These are phyloP conservation scores for Cnidoscolus chayamansa DNA, from an alignment of 441 rosid genomes.

Conservation along the genomic window DNA sequence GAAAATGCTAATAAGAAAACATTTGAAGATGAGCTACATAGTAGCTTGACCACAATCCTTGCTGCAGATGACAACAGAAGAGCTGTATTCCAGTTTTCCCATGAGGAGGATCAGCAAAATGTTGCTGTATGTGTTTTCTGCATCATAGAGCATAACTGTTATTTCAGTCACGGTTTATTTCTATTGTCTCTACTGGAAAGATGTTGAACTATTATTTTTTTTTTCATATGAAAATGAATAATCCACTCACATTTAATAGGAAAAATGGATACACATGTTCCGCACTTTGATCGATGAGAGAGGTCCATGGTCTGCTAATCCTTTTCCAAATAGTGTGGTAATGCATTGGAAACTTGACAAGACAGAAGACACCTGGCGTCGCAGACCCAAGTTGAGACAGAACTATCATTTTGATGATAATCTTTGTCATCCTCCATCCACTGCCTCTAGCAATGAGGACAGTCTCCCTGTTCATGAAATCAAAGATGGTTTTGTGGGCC, in stretches of 20 bases:
- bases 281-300: conserved; percentile 95
- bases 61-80: conserved; percentile 86
- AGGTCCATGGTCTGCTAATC: conserved; percentile 99
- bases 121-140: conserved; percentile 52
- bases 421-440: conserved; percentile 69
- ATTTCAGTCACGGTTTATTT: conserved; percentile 13
- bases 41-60: conserved; percentile 54
- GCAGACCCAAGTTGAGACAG: conserved; percentile 88
- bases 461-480: conserved; percentile 43
- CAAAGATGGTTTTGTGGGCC: conserved; percentile 71
- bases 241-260: conserved; percentile 43
- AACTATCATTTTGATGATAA: conserved; percentile 92
- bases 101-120: conserved; percentile 89
- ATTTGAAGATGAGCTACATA: conserved; percentile 84
- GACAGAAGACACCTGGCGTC: conserved; percentile 97
- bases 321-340: conserved; percentile 75
- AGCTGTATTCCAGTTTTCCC: conserved; percentile 60
- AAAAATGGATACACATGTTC: conserved; percentile 96
- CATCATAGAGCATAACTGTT: neutral
- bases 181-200: conserved; percentile 8
- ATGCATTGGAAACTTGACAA: conserved; percentile 96
- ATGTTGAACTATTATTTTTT: conserved; percentile 13
- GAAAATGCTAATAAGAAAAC: conserved; percentile 55
- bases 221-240: conserved; percentile 7
- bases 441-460: conserved; percentile 47